These are phyloP conservation scores for Isoetes engelmannii DNA, from an alignment of 83 land plant species.

Conservation along the genomic window DNA sequence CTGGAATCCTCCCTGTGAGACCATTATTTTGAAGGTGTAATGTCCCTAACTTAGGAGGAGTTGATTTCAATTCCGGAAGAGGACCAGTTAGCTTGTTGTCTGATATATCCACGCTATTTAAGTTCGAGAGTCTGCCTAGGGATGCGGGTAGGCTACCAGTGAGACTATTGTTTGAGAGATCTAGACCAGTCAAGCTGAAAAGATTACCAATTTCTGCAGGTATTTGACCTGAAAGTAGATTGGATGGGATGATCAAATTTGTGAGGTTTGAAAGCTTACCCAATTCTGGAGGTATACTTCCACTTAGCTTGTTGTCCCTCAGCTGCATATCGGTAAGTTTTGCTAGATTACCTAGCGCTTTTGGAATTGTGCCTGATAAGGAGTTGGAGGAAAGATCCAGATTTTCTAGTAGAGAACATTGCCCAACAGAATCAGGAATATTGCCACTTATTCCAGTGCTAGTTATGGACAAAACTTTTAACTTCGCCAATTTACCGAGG, in stretches of 20 bases:
- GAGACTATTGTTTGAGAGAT: no score
- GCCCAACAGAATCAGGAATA: constrained; percentile 18
- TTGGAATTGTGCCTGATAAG: constrained; percentile 28
- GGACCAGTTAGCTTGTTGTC: no score
- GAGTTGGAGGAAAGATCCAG: constrained; percentile 26
- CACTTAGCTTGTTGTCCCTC: constrained; percentile 23
- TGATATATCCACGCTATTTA: no score
- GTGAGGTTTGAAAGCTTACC: background rate
- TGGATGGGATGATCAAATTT: background rate
- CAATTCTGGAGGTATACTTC: constrained; percentile 2
- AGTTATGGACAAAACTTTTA: background rate
- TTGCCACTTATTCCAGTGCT: background rate
- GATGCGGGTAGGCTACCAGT: no score
- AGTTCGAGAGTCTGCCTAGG: no score
- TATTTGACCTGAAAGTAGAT: background rate
- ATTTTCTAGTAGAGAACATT: constrained; percentile 21
- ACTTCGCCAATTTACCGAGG: no score
- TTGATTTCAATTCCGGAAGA: no score
- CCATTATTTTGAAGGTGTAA: no score
- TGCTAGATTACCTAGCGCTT: constrained; percentile 14
- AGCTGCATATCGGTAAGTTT: constrained; percentile 24
- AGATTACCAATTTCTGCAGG: no score
- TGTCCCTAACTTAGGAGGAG: no score
- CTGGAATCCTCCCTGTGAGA: no score
- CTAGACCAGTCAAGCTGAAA: no score